These are phyloP conservation scores for Ophiocordyceps camponoti-saundersi DNA, from an alignment of 2,329 filamentous ascomycete species.

Conservation along the genomic window DNA sequence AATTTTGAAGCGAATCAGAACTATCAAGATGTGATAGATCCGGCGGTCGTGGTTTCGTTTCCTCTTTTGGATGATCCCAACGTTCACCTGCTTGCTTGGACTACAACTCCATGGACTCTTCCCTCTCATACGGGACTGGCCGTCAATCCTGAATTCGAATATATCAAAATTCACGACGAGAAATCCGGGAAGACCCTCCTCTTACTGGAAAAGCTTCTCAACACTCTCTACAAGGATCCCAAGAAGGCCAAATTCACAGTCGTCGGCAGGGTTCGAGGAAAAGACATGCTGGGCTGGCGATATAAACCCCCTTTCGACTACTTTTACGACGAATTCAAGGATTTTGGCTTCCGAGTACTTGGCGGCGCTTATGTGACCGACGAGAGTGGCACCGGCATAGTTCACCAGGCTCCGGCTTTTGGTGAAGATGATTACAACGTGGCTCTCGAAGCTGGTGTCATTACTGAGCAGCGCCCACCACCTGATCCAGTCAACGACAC, in stretches of 20 bases:
- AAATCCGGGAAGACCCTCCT: constrained; percentile 71
- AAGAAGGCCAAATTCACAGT: constrained; percentile 91
- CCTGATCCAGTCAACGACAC: constrained; percentile 81
- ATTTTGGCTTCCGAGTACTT: constrained; percentile 64
- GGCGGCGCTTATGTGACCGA: constrained; percentile 76
- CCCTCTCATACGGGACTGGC: constrained; percentile 67
- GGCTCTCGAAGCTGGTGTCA: constrained; percentile 57
- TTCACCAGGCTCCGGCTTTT: constrained; percentile 85
- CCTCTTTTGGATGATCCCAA: constrained; percentile 63
- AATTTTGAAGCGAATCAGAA: constrained; percentile 93
- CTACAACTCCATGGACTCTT: constrained; percentile 74
- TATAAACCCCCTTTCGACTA: constrained; percentile 85
- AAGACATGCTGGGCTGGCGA: constrained; percentile 73
- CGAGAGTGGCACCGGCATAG: constrained; percentile 82
- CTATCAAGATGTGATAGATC: constrained; percentile 85
- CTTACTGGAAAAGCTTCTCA: constrained; percentile 63
- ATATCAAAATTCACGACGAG: constrained; percentile 73
- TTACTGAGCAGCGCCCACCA: constrained; percentile 60
- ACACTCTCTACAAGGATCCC: constrained; percentile 79
- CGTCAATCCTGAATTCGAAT: constrained; percentile 69
- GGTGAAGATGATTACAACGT: constrained; percentile 93
- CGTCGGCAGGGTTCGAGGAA: constrained; percentile 62
- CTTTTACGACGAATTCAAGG: constrained; percentile 78
- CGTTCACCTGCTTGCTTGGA: constrained; percentile 70
- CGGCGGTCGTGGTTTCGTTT: constrained; percentile 76